These are phyloP conservation scores for Nicotiana undulata DNA, from an alignment of 257 asterid species.

Conservation along the genomic window DNA sequence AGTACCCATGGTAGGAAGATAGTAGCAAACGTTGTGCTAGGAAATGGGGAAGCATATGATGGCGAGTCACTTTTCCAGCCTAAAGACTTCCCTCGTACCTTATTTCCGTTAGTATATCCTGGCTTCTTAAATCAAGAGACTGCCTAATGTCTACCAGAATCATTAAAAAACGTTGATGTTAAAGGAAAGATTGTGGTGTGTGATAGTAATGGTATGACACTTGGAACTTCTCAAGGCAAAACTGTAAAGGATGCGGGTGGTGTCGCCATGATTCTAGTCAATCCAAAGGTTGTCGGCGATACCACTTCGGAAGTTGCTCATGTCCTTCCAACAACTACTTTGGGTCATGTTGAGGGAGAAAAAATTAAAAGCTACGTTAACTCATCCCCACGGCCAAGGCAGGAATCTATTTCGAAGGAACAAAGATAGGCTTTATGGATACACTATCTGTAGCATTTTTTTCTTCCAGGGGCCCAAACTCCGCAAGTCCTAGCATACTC, in stretches of 20 bases:
- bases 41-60: constrained; percentile 10
- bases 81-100: too few species aligned
- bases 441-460: background rate
- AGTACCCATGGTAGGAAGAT: constrained; percentile 29
- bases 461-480: background rate
- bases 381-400: background rate
- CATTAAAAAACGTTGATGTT: constrained; percentile 10
- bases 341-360: background rate
- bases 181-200: constrained; percentile 43
- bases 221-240: constrained; percentile 8
- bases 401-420: background rate
- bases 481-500: background rate
- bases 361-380: too few species aligned
- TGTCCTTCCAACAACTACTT: too few species aligned
- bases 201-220: constrained; percentile 1
- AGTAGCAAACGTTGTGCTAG: constrained; percentile 22
- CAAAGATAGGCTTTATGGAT: background rate
- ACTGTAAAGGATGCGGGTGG: constrained; percentile 23
- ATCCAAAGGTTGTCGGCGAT: too few species aligned
- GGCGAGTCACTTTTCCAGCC: too few species aligned
- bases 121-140: background rate
- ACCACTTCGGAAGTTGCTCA: too few species aligned
- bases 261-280: constrained; percentile 25
- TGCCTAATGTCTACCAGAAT: constrained; percentile 5
- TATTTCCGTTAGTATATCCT: constrained; percentile 17